phyloP scores from a whole-genome alignment of 116 monocot species.

The Cymodocea nodosa region DNA sequence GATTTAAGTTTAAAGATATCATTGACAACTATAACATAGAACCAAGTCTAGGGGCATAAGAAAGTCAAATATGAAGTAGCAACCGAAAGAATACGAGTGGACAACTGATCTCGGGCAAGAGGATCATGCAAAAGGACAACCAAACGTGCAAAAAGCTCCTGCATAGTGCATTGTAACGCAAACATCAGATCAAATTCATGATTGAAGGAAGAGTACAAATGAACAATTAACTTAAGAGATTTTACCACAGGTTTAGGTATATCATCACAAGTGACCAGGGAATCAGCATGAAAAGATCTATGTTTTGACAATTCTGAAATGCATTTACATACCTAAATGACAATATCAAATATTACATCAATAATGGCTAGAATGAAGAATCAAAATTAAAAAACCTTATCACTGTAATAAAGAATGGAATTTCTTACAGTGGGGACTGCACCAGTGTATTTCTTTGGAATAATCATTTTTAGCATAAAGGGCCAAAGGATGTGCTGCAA shows the following conservation, averaged over 20 bases:
- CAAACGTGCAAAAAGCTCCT: constrained; percentile 95
- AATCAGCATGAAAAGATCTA: constrained; percentile 30
- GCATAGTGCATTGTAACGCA: constrained; percentile 24
- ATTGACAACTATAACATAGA: no score
- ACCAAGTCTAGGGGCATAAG: not conserved
- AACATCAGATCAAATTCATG: constrained; percentile 5
- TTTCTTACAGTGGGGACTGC: constrained; percentile 77
- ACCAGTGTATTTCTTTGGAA: constrained; percentile 78
- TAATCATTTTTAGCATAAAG: constrained; percentile 83
- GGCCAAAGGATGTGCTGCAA: constrained; percentile 92
- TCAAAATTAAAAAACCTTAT: not conserved
- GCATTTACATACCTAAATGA: constrained; percentile 81
- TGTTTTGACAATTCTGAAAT: constrained; percentile 64
- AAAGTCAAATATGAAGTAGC: not conserved
- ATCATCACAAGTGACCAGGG: constrained; percentile 38
- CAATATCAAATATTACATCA: not conserved
- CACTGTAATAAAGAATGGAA: not conserved
- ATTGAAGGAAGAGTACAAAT: not conserved
- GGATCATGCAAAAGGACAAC: constrained; percentile 88
- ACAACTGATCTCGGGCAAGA: constrained; percentile 65
- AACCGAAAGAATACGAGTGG: constrained; percentile 78
- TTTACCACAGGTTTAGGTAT: constrained; percentile 64
- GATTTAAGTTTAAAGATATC: no score
- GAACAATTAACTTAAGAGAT: not conserved
- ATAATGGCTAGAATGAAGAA: not conserved